A percentile compares a stretch with the other conserved stretches of the same genome.
phyloP scores from a whole-genome alignment of 106 monocot species.

The Hemerocallis citrina region DNA sequence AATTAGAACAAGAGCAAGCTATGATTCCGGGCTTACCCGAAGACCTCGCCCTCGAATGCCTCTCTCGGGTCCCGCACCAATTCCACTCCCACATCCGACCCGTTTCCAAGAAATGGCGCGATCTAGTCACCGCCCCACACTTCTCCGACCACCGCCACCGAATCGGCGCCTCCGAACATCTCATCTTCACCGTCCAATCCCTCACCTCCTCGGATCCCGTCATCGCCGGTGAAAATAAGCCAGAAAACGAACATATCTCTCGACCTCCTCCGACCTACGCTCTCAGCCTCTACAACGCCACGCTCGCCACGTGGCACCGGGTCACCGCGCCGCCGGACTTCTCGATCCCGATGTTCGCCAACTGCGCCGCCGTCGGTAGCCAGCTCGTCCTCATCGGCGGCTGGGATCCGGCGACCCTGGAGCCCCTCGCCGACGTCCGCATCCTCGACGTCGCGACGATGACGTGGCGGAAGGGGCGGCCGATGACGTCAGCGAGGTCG shows the following conservation, averaged over 20 bases:
- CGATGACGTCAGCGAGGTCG: conserved; percentile 12
- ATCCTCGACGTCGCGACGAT: conserved; percentile 3
- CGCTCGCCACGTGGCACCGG: conserved; percentile 9
- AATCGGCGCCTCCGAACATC: conserved; percentile 17
- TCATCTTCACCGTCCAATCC: conserved; percentile 24
- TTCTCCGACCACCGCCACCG: conserved; percentile 14
- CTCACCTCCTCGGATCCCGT: not conserved
- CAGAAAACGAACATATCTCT: not conserved
- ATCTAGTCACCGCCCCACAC: conserved; percentile 8
- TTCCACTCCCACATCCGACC: conserved; percentile 11
- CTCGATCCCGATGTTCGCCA: conserved; percentile 4
- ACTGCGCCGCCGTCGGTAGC: not conserved
- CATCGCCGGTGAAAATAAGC: not conserved
- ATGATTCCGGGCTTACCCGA: conserved; percentile 29
- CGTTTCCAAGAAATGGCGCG: conserved; percentile 19
- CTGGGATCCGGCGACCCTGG: conserved; percentile 11
- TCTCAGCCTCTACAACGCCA: conserved; percentile 6
- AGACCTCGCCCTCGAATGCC: conserved; percentile 25
- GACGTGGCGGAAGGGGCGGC: conserved; percentile 7
- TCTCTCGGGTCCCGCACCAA: conserved; percentile 19
- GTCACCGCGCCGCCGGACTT: not conserved
- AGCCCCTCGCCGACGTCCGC: not conserved
- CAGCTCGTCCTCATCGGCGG: conserved; percentile 12
- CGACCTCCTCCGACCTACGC: conserved; percentile 1
- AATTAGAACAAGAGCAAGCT: conserved; percentile 7